Evolutionary conservation across 306 rosid genomes (phyloP).

Genomic region (Sicyos baderoa): DNA sequence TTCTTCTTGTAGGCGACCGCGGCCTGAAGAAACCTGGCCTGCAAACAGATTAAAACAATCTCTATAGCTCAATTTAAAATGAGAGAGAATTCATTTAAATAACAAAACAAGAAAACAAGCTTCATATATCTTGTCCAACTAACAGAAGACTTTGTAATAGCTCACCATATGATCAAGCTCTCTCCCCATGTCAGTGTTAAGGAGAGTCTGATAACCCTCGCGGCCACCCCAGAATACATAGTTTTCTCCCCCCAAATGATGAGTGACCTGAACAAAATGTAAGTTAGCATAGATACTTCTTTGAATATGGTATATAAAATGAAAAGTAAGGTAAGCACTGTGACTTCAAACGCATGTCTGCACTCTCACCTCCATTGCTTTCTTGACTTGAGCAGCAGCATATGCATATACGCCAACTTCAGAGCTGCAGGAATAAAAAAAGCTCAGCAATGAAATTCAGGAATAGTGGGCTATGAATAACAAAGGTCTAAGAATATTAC

Average conservation of each 20-base stretch:
- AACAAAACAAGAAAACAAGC: background rate
- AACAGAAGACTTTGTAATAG: background rate
- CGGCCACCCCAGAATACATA: conserved; percentile 99
- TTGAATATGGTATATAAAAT: background rate
- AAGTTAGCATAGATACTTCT: conserved; percentile 12
- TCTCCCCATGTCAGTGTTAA: conserved; percentile 96
- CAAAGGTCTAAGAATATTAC: conserved; percentile 31
- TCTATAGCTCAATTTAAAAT: background rate
- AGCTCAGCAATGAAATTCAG: background rate
- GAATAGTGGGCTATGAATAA: background rate
- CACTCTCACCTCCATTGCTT: conserved; percentile 76
- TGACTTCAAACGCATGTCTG: conserved; percentile 5
- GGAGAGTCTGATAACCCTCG: conserved; percentile 84
- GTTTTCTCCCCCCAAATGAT: conserved; percentile 86
- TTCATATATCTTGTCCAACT: background rate
- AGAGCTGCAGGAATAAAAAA: conserved; percentile 47
- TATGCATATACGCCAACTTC: conserved; percentile 73
- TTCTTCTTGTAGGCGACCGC: conserved; percentile 83
- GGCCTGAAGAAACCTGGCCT: conserved; percentile 85
- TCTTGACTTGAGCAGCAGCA: conserved; percentile 98
- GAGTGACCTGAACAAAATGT: conserved; percentile 59
- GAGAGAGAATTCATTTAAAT: background rate
- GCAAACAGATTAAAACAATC: conserved; percentile 24
- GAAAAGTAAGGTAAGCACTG: background rate
- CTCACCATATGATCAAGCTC: conserved; percentile 87